Conservation (phyloP, 1,284 basidiomycete genomes). For the Rhodotorula sp. region DNA sequence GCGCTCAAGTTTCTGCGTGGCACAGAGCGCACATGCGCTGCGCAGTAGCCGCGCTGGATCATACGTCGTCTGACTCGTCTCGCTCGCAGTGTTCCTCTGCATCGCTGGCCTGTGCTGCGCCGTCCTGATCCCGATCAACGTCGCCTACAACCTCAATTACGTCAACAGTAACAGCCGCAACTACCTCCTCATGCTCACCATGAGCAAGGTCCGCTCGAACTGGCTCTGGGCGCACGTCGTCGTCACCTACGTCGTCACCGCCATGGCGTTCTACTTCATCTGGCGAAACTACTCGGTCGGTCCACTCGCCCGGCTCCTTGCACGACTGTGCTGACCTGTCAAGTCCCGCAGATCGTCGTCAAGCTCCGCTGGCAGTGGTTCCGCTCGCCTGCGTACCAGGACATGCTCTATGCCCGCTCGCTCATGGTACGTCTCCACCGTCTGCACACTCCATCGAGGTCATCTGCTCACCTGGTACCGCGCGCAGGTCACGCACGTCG, state of each 20-base stretch:
- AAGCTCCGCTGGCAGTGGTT: slow-evolving; percentile 68
- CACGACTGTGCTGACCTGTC: not conserved
- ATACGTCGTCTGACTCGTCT: not conserved
- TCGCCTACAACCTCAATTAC: slow-evolving; percentile 67
- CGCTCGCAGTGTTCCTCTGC: slow-evolving; percentile 59
- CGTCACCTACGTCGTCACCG: slow-evolving; percentile 61
- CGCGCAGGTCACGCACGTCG: slow-evolving; percentile 63
- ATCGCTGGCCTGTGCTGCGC: slow-evolving; percentile 69
- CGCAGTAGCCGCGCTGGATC: too few relatives aligned
- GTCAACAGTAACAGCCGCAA: slow-evolving; percentile 60
- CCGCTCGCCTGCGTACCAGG: slow-evolving; percentile 71
- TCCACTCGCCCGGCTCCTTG: not conserved
- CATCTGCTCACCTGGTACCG: accelerated
- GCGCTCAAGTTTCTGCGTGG: not conserved
- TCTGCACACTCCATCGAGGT: not conserved
- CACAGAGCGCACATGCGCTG: not conserved
- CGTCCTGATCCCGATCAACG: slow-evolving; percentile 64
- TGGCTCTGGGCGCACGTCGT: slow-evolving; percentile 74
- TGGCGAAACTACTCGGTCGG: slow-evolving; percentile 52
- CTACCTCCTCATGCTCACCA: slow-evolving; percentile 71
- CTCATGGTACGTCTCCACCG: slow-evolving; percentile 54
- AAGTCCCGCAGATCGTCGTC: slow-evolving; percentile 58
- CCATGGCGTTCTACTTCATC: slow-evolving; percentile 64
- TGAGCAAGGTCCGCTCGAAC: slow-evolving; percentile 68
- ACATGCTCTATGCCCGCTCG: slow-evolving; percentile 76